A percentile compares a stretch with the other conserved stretches of the same genome.
Conservation (phyloP, 1,139 yeast species). For the Protomyces pachydermus region DNA sequence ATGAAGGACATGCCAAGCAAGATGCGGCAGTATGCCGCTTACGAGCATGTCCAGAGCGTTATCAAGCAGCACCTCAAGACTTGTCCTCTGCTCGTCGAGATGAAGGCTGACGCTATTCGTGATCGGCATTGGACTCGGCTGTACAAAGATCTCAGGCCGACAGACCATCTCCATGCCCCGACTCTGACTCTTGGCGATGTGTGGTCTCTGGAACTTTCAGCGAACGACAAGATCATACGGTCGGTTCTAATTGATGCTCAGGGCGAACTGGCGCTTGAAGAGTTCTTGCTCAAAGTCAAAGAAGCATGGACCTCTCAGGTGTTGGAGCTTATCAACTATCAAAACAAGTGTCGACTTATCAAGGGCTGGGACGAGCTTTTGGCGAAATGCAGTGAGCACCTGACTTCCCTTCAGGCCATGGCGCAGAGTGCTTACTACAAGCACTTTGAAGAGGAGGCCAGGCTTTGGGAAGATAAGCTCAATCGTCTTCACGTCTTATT, state of each 20-base stretch:
- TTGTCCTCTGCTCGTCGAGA: slow-evolving; percentile 46
- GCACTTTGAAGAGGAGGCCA: slow-evolving; percentile 58
- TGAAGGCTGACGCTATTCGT: slow-evolving; percentile 56
- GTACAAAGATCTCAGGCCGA: slow-evolving; percentile 39
- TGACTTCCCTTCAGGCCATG: slow-evolving; percentile 65
- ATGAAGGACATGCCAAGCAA: slow-evolving; percentile 55
- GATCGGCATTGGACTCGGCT: slow-evolving; percentile 68
- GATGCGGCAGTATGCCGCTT: slow-evolving; percentile 65
- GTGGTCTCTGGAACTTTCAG: slow-evolving; percentile 51
- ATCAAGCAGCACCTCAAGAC: slow-evolving; percentile 46
- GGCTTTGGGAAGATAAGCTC: slow-evolving; percentile 54
- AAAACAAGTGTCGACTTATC: slow-evolving; percentile 53
- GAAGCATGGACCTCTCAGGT: slow-evolving; percentile 43
- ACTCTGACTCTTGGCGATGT: slow-evolving; percentile 53
- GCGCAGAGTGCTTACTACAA: slow-evolving; percentile 60
- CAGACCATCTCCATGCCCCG: slow-evolving; percentile 34
- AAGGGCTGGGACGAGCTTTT: slow-evolving; percentile 65
- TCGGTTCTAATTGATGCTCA: slow-evolving; percentile 59
- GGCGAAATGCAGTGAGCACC: slow-evolving; percentile 56
- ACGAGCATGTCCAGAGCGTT: slow-evolving; percentile 52
- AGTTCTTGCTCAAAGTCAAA: slow-evolving; percentile 43
- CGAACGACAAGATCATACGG: slow-evolving; percentile 49
- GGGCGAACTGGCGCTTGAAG: slow-evolving; percentile 66
- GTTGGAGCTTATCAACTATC: slow-evolving; percentile 56
- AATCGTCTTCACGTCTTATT: slow-evolving; percentile 51